Conservation (phyloP, 1,284 basidiomycete species). For the Tremellales sp. region DNA sequence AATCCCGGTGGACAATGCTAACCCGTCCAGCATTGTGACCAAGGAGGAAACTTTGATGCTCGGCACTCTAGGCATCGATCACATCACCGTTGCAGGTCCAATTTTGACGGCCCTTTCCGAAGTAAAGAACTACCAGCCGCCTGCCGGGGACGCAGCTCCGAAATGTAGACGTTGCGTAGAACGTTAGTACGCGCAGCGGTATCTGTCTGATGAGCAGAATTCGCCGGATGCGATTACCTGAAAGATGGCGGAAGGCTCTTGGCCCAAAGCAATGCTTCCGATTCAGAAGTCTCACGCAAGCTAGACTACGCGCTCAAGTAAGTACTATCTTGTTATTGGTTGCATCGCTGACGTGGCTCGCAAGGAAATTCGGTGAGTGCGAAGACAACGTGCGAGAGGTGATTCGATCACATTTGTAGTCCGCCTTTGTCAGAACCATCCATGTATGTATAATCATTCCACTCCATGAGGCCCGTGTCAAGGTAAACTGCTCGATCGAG, state of each 20-base stretch:
- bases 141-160: too few species aligned
- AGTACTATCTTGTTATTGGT: constrained; percentile 5
- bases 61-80: constrained; percentile 10
- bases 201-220: not conserved
- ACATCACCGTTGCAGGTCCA: constrained; percentile 12
- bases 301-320: constrained; percentile 13
- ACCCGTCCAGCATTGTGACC: constrained; percentile 11
- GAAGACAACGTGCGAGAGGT: constrained; percentile 3
- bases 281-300: constrained; percentile 3
- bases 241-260: constrained; percentile 8
- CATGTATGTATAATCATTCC: too few species aligned
- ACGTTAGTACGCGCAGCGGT: too few species aligned
- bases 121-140: constrained; percentile 3
- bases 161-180: too few species aligned
- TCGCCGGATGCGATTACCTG: constrained; percentile 5
- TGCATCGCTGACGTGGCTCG: too few species aligned
- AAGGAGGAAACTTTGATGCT: constrained; percentile 13
- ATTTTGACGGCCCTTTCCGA: constrained; percentile 11
- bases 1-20: not conserved
- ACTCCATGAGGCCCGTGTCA: too few species aligned
- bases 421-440: too few species aligned
- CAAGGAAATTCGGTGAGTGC: constrained; percentile 11
- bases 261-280: constrained; percentile 10
- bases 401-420: constrained; percentile 1
- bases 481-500: too few species aligned